Evolutionary conservation across 2,329 filamentous ascomycete species (phyloP).

Genomic region (Cladobotryum protrusum): DNA sequence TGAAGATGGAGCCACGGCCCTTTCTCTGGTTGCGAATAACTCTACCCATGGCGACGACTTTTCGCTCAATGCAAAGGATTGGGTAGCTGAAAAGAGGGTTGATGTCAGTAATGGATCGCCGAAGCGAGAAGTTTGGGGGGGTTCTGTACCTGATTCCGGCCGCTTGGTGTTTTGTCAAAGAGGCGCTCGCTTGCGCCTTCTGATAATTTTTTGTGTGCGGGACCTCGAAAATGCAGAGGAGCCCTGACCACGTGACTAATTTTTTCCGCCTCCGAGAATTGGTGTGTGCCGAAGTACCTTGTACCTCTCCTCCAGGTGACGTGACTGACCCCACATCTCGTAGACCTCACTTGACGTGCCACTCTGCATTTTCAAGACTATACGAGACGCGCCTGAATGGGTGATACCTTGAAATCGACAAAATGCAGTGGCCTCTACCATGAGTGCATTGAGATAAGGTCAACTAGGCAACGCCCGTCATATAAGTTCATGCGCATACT

Average conservation of each 20-base stretch:
- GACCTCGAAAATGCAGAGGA: constrained; percentile 21
- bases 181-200: constrained; percentile 22
- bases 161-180: constrained; percentile 35
- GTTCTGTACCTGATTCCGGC: constrained; percentile 33
- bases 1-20: constrained; percentile 55
- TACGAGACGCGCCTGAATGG: neutral
- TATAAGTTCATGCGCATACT: no score
- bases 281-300: neutral
- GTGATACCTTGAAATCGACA: neutral
- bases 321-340: neutral
- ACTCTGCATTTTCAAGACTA: neutral
- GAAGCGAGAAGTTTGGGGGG: constrained; percentile 18
- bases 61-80: constrained; percentile 28
- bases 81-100: constrained; percentile 27
- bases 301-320: neutral
- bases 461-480: no score
- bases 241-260: constrained; percentile 32
- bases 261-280: constrained; percentile 1
- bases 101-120: constrained; percentile 25
- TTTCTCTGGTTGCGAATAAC: constrained; percentile 62
- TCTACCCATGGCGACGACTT: constrained; percentile 45
- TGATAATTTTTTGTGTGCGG: constrained; percentile 35
- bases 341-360: neutral
- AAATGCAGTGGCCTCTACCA: no score
- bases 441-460: no score